Evolutionary conservation across 1,284 basidiomycete species (phyloP), one percentile per base, ranked within the genome.

Genomic region (Golubevia pallescens): DNA sequence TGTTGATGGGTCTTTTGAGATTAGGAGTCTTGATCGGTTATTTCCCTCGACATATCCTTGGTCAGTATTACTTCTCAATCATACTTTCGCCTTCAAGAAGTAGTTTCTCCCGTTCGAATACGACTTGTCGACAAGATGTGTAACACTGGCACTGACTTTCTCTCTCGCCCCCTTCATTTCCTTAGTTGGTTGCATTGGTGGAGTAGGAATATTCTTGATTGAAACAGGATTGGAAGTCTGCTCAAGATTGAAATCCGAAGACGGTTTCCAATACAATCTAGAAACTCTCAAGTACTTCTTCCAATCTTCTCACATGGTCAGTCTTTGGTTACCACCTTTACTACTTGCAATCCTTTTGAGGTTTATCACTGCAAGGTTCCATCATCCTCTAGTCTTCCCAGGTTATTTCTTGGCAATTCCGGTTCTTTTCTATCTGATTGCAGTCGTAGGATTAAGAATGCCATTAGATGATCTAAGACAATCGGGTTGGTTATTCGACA

Each of bases 31-130:
- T 98, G 34, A 92, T 97, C 63, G 95, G 95, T 0, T 99, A 98
- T 87, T 98, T 99, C 87, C 96, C 96, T 10, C 89, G 96, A 6
- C 95, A 97, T 85, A 97, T 98, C 80, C 66, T n/a, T n/a, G n/a
- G n/a, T n/a, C n/a, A n/a, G n/a, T n/a, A 38, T 23, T 4, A 52
- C 13, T 16, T 10, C 32, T 23, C 28, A 28, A 28, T 28, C 28
- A 28, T 28, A 28, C 28, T 28, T 28, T 28, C 28, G 28, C 28
- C 28, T 28, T 28, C 28, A 28, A 28, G 28, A 28, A 28, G 28
- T 28, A 28, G 28, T 28, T 28, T 28, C 28, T 28, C 28, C 28
- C 28, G 28, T 28, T 28, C 28, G 28, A 28, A 28, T 28, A 28
- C 28, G 28, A 28, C 28, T 28, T 28, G 28, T 28, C 28, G 28